These are phyloP conservation scores for Calonectria multiphialidica DNA, from an alignment of 2,329 filamentous ascomycete genomes.

Conservation along the genomic window DNA sequence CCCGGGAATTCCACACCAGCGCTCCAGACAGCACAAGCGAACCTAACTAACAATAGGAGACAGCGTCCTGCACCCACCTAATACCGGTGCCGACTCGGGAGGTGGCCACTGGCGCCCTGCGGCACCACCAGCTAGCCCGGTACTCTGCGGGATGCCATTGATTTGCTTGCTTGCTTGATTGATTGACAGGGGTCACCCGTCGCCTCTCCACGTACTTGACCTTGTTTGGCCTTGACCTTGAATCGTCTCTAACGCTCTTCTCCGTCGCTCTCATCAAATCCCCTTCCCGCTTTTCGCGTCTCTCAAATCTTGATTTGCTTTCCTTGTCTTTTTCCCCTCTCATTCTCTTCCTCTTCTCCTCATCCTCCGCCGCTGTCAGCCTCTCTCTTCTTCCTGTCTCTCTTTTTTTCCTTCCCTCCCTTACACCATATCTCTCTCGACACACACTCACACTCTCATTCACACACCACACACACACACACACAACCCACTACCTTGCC, in stretches of 20 bases:
- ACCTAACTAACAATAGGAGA: constrained; percentile 2
- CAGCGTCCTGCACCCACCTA: constrained; percentile 3
- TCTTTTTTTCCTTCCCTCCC: not conserved
- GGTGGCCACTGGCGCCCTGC: not conserved
- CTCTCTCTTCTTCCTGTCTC: not conserved
- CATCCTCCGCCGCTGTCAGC: not conserved
- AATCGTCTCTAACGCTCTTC: constrained; percentile 13
- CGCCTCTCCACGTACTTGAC: constrained; percentile 10
- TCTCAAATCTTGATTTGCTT: not conserved
- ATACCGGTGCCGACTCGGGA: constrained; percentile 1
- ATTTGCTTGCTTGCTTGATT: constrained; percentile 12
- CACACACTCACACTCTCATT: constrained; percentile 1
- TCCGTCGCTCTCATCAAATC: constrained; percentile 15
- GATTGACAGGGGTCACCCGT: constrained; percentile 16
- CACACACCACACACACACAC: constrained; percentile 11
- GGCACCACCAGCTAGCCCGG: constrained; percentile 1
- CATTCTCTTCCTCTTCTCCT: not conserved
- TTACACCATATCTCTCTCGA: not conserved
- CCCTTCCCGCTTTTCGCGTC: constrained; percentile 11
- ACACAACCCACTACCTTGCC: not conserved
- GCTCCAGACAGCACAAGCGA: constrained; percentile 8
- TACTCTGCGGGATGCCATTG: constrained; percentile 7
- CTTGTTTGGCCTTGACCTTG: constrained; percentile 12
- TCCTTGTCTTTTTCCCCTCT: constrained; percentile 7
- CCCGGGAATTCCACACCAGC: constrained; percentile 12